Conservation (phyloP, 2,329 filamentous ascomycete species). For the Fusarium tanahbumbuense region DNA sequence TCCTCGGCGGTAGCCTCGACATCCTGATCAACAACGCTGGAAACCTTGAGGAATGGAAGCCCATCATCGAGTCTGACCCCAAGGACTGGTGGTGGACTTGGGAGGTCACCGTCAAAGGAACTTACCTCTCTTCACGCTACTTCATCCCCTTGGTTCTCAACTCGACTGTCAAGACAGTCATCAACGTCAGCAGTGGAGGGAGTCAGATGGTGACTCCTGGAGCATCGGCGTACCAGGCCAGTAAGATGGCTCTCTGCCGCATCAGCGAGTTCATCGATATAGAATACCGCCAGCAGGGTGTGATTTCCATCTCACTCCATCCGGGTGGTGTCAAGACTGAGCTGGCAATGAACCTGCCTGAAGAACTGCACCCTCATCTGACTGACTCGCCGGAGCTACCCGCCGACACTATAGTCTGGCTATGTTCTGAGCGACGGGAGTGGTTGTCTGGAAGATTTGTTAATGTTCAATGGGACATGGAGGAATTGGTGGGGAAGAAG, state of each 20-base stretch:
- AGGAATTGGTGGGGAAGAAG: neutral
- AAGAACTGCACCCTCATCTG: neutral
- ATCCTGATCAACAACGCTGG: conserved; percentile 60
- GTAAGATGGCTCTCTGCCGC: neutral
- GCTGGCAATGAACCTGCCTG: neutral
- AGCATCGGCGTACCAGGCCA: neutral
- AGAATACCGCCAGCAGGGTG: neutral
- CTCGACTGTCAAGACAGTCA: conserved; percentile 54
- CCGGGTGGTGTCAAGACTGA: conserved; percentile 1
- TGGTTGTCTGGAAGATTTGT: neutral
- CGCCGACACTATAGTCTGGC: conserved; percentile 3
- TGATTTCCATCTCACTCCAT: neutral
- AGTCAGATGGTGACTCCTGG: conserved; percentile 1
- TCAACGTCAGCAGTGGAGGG: conserved; percentile 57
- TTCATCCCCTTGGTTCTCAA: conserved; percentile 62
- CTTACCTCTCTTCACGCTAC: conserved; percentile 57
- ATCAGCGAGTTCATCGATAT: conserved; percentile 1
- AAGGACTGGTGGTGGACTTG: conserved; percentile 59
- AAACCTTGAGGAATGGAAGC: conserved; percentile 50
- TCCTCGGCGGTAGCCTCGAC: conserved; percentile 53
- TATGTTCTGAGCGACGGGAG: neutral
- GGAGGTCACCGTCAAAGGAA: conserved; percentile 64
- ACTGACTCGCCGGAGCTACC: neutral
- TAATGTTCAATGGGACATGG: conserved; percentile 1
- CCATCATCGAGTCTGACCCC: conserved; percentile 52